Evolutionary conservation across 2,329 filamentous ascomycete genomes (phyloP).

Genomic region (Epichloe elymi): DNA sequence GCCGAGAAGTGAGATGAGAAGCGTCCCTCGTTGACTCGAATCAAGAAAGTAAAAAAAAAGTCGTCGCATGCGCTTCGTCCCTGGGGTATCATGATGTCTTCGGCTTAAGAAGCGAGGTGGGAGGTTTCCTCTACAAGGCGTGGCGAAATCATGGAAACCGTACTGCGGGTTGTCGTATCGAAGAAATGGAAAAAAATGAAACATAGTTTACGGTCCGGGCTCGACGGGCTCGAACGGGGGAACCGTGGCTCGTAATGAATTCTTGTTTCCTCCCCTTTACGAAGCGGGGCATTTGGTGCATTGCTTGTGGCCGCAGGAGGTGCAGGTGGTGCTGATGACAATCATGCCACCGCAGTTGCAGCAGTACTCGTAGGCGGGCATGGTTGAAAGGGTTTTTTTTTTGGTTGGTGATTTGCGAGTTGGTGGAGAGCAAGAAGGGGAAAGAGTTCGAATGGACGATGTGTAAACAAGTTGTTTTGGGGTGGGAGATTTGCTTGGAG

Average conservation of each 20-base stretch:
- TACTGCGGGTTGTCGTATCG: not conserved
- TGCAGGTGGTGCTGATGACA: constrained; percentile 42
- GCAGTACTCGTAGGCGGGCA: constrained; percentile 38
- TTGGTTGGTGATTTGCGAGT: not conserved
- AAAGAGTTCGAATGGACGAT: not conserved
- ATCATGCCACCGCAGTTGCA: constrained; percentile 43
- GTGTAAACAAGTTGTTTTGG: not conserved
- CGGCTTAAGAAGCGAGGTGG: not conserved
- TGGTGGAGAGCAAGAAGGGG: not conserved
- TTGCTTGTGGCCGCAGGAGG: constrained; percentile 35
- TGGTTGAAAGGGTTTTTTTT: constrained; percentile 8
- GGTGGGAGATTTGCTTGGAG: too few relatives aligned
- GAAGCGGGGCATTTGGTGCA: constrained; percentile 30
- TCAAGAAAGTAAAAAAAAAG: not conserved
- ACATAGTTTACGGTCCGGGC: too few relatives aligned
- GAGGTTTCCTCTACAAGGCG: not conserved
- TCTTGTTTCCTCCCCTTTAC: not conserved
- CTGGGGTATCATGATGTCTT: not conserved
- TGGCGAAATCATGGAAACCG: not conserved
- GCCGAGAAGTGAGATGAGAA: not conserved
- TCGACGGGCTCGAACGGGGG: too few relatives aligned
- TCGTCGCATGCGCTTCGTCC: not conserved
- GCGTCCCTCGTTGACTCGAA: not conserved
- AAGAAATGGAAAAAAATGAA: too few relatives aligned
- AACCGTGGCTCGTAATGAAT: not conserved